Evolutionary conservation across 2,329 filamentous ascomycete genomes (phyloP).

Genomic region (Penicillium sclerotiorum): DNA sequence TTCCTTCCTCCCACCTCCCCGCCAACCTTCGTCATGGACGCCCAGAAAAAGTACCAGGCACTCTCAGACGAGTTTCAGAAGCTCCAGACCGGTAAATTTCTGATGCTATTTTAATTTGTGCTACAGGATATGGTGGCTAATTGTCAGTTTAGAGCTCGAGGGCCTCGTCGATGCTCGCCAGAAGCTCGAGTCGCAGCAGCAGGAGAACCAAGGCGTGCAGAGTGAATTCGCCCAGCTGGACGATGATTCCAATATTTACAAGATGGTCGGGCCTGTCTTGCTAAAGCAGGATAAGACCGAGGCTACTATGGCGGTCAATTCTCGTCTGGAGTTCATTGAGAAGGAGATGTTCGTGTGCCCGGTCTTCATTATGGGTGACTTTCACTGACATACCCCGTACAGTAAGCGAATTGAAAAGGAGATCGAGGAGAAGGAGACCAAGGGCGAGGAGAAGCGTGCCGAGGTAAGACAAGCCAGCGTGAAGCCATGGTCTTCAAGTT

Average conservation of each 20-base stretch:
- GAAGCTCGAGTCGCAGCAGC: constrained; percentile 87
- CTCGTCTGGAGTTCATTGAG: constrained; percentile 85
- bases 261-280: constrained; percentile 87
- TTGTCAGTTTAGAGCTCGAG: constrained; percentile 69
- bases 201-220: constrained; percentile 88
- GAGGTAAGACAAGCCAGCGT: constrained; percentile 63
- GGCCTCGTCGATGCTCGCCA: constrained; percentile 76
- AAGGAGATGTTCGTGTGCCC: constrained; percentile 76
- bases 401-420: constrained; percentile 69
- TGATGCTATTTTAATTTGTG: not conserved
- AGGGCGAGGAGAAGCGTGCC: constrained; percentile 65
- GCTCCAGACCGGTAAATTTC: constrained; percentile 72
- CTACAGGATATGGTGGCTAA: constrained; percentile 8
- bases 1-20: constrained; percentile 32
- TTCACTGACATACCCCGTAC: constrained; percentile 10
- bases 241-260: constrained; percentile 89
- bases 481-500: not conserved
- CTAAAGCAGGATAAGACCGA: constrained; percentile 93
- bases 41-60: constrained; percentile 75
- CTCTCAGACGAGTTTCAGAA: constrained; percentile 87
- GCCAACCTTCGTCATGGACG: constrained; percentile 46
- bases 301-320: constrained; percentile 87
- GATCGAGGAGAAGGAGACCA: constrained; percentile 65
- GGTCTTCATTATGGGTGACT: not conserved
- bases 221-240: constrained; percentile 83